Evolutionary conservation across 1,139 yeast genomes (phyloP), one percentile per base, ranked within the genome.

Genomic region (Geotrichum candidum): DNA sequence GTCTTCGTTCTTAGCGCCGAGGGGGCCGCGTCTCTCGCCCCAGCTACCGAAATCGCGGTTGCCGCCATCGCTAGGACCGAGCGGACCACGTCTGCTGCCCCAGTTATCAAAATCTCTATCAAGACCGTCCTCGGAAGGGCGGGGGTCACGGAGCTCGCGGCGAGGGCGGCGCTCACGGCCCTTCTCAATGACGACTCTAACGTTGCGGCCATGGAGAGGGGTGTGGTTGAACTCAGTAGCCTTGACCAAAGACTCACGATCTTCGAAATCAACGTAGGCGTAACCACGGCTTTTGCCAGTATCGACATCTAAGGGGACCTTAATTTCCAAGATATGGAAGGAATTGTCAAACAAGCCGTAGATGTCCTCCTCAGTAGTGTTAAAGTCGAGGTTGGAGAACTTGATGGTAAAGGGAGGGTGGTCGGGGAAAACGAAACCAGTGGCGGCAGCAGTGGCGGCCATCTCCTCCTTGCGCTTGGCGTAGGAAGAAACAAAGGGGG

Each of bases 351-450:
- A 85, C 78, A 89, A 88, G 56, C 83, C 84, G 61, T 76, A 78
- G 65, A 94, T 80, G 54, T 80, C 84, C 48, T 80, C 84, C 74
- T 92, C 97, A 62, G 80, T 77, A 55, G 84, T 82, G 67, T 88
- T 94, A 86, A 90, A 89, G 64, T 97, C 91, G 73, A 95, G 83
- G 76, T 92, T 91, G 72, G 85, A 84, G 68, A 94, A 82, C 75
- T 91, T 84, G 25, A 97, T 97, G 71, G 90, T 88, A 80, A 77
- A 95, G 61, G 99, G 99, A 38, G 97, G 92, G 61, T 79, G 82
- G 70, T 91, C 96, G 57, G 99, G 99, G 65, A 95, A 81, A 54
- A 96, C 96, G 70, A 78, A 88, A 71, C 86, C 94, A 66, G 80
- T 55, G 56, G 55, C 50, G 23, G 46, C 54, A 51, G 58, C 55